Evolutionary conservation across 495 filamentous ascomycete species (phyloP).

Genomic region (Sporormia fimetaria): DNA sequence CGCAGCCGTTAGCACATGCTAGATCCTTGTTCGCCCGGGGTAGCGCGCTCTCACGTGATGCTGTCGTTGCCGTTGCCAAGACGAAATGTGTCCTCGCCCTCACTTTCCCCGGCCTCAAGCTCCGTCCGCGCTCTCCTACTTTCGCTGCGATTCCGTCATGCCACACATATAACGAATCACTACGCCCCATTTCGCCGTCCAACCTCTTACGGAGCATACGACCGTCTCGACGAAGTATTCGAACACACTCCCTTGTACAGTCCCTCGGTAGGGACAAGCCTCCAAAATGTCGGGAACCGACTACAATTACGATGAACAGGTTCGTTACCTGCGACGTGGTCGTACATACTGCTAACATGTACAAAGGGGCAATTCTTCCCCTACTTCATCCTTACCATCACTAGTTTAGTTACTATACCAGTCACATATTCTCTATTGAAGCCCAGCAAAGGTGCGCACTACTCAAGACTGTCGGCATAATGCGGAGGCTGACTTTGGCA

Average conservation of each 20-base stretch:
- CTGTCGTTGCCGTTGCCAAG: too few species aligned
- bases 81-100: too few species aligned
- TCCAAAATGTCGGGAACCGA: conserved; percentile 53
- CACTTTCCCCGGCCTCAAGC: too few species aligned
- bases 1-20: too few species aligned
- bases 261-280: not conserved
- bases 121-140: too few species aligned
- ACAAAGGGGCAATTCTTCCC: conserved; percentile 99
- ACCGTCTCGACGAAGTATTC: too few species aligned
- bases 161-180: too few species aligned
- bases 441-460: conserved; percentile 54
- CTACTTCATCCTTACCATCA: conserved; percentile 90
- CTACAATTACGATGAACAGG: conserved; percentile 95
- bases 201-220: too few species aligned
- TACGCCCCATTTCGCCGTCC: too few species aligned
- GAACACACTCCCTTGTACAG: too few species aligned
- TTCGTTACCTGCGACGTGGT: conserved; percentile 25
- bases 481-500: conserved; percentile 24
- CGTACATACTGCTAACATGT: conserved; percentile 13
- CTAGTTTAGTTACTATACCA: conserved; percentile 77
- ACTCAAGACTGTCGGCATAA: conserved; percentile 8
- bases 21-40: too few species aligned
- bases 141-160: not conserved
- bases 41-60: too few species aligned
- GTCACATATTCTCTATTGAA: conserved; percentile 77